Evolutionary conservation across 208 protist species (phyloP).

Genomic region (Trypanosoma melophagium): DNA sequence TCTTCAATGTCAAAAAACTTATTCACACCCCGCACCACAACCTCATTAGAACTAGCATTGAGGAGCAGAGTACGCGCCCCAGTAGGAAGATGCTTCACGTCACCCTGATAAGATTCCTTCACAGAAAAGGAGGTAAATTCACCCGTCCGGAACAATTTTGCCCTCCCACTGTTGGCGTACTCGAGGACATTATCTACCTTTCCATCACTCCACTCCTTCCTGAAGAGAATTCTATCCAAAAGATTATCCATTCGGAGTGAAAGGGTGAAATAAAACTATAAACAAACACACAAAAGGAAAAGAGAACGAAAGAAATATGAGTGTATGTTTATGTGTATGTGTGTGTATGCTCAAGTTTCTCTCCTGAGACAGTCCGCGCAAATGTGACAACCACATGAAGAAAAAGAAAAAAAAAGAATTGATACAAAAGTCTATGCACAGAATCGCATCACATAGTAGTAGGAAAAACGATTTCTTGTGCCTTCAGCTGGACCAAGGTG

Average conservation of each 20-base stretch:
- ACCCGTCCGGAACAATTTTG: constrained; percentile 31
- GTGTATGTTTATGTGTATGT: background rate
- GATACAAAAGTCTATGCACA: background rate
- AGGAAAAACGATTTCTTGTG: constrained; percentile 13
- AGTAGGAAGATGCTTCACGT: constrained; percentile 65
- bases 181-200: constrained; percentile 18
- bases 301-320: background rate
- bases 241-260: constrained; percentile 17
- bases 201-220: constrained; percentile 21
- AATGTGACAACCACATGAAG: background rate
- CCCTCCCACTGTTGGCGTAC: constrained; percentile 30
- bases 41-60: constrained; percentile 37
- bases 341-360: too few species aligned
- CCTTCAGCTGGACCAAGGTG: background rate
- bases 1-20: constrained; percentile 83
- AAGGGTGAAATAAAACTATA: background rate
- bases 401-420: constrained; percentile 16
- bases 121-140: constrained; percentile 61
- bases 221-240: constrained; percentile 24
- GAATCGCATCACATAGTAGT: background rate
- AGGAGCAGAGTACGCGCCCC: constrained; percentile 79
- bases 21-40: constrained; percentile 82
- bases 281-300: background rate
- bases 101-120: constrained; percentile 63
- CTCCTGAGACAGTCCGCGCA: background rate